Evolutionary conservation across 805 yeast species (phyloP).

Genomic region (Pichia scutulata): DNA sequence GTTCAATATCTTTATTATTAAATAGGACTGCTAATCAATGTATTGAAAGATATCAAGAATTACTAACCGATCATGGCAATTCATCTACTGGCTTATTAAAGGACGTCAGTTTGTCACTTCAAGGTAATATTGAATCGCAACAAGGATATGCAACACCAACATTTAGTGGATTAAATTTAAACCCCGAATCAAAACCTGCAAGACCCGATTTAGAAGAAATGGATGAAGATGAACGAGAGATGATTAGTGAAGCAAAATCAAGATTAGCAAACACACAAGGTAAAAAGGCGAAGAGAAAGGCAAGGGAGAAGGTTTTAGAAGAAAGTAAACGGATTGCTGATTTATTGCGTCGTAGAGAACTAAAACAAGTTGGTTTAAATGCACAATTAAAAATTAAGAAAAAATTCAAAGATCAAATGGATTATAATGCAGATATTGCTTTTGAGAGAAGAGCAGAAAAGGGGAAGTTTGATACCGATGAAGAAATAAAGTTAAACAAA

Average conservation of each 20-base stretch:
- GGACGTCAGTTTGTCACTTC: conserved; percentile 15
- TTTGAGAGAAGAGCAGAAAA: conserved; percentile 61
- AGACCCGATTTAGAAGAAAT: conserved; percentile 71
- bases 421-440: conserved; percentile 77
- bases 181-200: conserved; percentile 74
- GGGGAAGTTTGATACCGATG: conserved; percentile 61
- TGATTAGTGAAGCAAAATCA: conserved; percentile 92
- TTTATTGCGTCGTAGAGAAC: conserved; percentile 71
- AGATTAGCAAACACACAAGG: conserved; percentile 90
- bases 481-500: conserved; percentile 35
- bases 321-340: conserved; percentile 71
- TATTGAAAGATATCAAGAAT: conserved; percentile 71
- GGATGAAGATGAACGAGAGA: conserved; percentile 85
- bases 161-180: conserved; percentile 53
- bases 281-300: conserved; percentile 86
- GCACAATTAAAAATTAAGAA: conserved; percentile 42
- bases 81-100: conserved; percentile 11
- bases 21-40: conserved; percentile 85
- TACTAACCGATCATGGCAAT: conserved; percentile 42
- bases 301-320: conserved; percentile 72
- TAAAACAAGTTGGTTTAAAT: conserved; percentile 71
- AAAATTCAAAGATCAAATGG: conserved; percentile 54
- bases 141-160: conserved; percentile 8
- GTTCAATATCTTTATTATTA: conserved; percentile 73
- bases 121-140: conserved; percentile 15